phyloP scores from a whole-genome alignment of 2,329 filamentous ascomycete species.

The Didymella sp. region DNA sequence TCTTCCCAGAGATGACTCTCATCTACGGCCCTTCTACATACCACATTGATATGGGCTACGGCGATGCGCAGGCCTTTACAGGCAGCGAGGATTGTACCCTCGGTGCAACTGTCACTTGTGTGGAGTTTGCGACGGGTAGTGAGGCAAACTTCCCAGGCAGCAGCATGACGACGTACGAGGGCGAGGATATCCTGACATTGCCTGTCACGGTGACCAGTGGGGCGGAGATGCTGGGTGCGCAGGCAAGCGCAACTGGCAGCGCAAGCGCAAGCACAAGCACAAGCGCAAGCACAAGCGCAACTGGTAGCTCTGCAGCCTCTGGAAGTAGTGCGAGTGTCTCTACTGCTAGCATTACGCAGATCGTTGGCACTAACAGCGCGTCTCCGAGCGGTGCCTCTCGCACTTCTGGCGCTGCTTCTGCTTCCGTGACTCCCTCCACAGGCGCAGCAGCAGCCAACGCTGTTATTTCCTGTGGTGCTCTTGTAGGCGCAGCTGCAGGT shows the following conservation, averaged over 20 bases:
- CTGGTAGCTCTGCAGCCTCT: constrained; percentile 5
- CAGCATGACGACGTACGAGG: constrained; percentile 28
- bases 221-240: constrained; percentile 23
- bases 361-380: neutral
- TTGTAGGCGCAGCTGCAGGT: constrained; percentile 18
- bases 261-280: constrained; percentile 3
- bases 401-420: constrained; percentile 1
- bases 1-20: constrained; percentile 31
- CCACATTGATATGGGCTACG: constrained; percentile 29
- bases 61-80: constrained; percentile 25
- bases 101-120: constrained; percentile 27
- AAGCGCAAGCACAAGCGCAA: constrained; percentile 2
- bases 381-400: constrained; percentile 5
- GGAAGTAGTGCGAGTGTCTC: constrained; percentile 12
- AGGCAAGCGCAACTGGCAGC: constrained; percentile 7
- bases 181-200: constrained; percentile 6
- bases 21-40: constrained; percentile 32
- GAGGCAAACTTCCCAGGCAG: constrained; percentile 38
- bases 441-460: constrained; percentile 18
- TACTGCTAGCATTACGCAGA: constrained; percentile 7
- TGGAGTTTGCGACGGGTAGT: constrained; percentile 28
- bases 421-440: constrained; percentile 10
- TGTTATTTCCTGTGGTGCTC: constrained; percentile 9
- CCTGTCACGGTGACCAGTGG: constrained; percentile 27
- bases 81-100: constrained; percentile 28